Evolutionary conservation across 2,329 filamentous ascomycete species (phyloP), one percentile per base, ranked within the genome.

Genomic region (Tolypocladium guangdongense): DNA sequence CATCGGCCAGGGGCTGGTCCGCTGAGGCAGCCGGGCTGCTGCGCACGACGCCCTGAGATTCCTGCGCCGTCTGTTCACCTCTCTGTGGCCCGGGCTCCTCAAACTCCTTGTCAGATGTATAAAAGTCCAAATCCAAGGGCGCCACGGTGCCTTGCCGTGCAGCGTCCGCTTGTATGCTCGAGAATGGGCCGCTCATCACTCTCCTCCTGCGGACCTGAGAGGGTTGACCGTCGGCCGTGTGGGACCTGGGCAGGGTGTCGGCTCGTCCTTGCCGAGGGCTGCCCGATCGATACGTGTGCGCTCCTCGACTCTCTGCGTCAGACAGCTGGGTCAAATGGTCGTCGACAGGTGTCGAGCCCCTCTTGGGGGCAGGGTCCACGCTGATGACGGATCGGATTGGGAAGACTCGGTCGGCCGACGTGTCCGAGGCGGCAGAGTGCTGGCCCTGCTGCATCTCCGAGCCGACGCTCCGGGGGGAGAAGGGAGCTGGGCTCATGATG

Each of bases 371-470:
- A 7, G 81, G 80, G 59, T 88, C 83, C 41, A 91, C 81, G 7
- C 82, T 87, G 27, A 92, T 75, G 45, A 88, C 84, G n/a, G 87
- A 90, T 49, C 87, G 81, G 35, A 92, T 87, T n/a, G 88, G 88
- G 54, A 88, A 92, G 6, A 92, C 86, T 52, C 86, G 79, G 62
- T 91, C 77, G 35, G 67, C 65, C 32, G 68, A 70, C 27, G 66
- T 63, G 52, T 71, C 69, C n/a, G 69, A 70, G 48, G 62, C 58
- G 12, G 60, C 58, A 2, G 66, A 70, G 24, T 56, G 63, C 39
- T 65, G 56, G 7, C 64, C 62, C 1, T 63, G 61, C 52, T 74
- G 74, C 41, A 60, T 68, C 33, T 77, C 75, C 2, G 73, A 75
- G 38, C 63, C 61, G 10, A 63, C 59, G 53, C 73, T 75, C 68